Evolutionary conservation across 73 alveolate species (phyloP).

Genomic region (Tetrahymena thermophila): DNA sequence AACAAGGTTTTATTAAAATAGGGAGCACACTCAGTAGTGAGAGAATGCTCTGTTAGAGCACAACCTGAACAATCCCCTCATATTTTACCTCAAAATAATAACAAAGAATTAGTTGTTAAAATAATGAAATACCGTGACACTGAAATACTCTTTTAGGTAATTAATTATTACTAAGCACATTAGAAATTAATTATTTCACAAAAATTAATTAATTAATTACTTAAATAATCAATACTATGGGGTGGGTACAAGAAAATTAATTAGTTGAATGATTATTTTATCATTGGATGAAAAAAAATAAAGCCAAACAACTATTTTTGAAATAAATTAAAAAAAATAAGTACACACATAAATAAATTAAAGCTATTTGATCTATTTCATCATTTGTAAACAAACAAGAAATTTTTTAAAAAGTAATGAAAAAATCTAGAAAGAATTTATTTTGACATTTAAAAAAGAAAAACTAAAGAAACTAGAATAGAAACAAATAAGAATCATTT

Average conservation of each 20-base stretch:
- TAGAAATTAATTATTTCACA: background rate
- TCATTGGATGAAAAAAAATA: background rate
- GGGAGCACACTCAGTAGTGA: background rate
- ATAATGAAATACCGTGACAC: background rate
- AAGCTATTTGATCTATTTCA: background rate
- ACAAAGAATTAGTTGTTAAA: background rate
- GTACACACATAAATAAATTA: too few relatives aligned
- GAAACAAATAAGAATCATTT: background rate
- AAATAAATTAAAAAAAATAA: too few relatives aligned
- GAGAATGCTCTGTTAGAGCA: background rate
- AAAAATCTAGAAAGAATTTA: background rate
- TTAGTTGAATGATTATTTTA: background rate
- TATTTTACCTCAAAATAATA: background rate
- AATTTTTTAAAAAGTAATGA: background rate
- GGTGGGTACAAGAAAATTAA: background rate
- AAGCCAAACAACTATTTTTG: background rate
- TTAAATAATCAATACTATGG: too few relatives aligned
- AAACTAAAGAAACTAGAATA: background rate
- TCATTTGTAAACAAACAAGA: background rate
- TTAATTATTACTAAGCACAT: background rate
- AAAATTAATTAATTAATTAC: background rate
- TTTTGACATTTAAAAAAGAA: background rate
- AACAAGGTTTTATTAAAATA: background rate
- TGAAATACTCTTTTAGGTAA: background rate
- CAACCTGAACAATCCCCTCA: background rate